phyloP scores from a whole-genome alignment of 225 moss, liverwort and hornwort genomes.

The Thuidium tamariscinum region DNA sequence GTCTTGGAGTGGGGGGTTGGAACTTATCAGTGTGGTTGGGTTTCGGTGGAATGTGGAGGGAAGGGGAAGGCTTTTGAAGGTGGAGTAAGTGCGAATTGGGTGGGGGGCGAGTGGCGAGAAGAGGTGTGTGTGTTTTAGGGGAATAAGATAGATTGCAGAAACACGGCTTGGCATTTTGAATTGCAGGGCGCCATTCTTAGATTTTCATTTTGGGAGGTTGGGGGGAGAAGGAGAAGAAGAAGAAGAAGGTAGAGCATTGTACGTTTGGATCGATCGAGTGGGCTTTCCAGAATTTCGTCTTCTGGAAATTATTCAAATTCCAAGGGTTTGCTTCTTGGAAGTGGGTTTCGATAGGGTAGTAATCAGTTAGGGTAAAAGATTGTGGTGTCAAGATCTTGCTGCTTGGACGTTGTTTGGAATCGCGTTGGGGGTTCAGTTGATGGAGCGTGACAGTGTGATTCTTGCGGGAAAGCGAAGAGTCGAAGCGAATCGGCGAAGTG shows the following conservation, averaged over 20 bases:
- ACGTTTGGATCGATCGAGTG: neutral
- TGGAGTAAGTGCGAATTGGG: neutral
- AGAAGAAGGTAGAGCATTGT: neutral
- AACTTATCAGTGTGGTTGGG: neutral
- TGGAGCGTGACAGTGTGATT: constrained; percentile 20
- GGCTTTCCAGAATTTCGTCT: neutral
- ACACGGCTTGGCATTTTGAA: neutral
- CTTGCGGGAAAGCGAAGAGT: neutral
- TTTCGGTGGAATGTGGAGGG: neutral
- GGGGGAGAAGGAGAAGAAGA: neutral
- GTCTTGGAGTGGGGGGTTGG: neutral
- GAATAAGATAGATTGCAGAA: neutral
- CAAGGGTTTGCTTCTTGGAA: neutral
- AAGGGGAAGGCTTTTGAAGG: neutral
- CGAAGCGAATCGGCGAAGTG: neutral
- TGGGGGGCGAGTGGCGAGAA: neutral
- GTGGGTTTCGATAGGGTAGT: neutral
- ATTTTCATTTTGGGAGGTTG: neutral
- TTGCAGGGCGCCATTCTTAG: neutral
- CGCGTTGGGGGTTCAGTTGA: neutral
- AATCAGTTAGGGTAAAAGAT: neutral
- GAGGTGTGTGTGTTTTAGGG: neutral
- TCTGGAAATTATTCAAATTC: neutral
- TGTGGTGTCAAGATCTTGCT: neutral
- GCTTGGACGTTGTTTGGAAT: neutral